Evolutionary conservation across 1,284 basidiomycete genomes (phyloP), one percentile per base, ranked within the genome.

Genomic region (Omphalotus olearius): DNA sequence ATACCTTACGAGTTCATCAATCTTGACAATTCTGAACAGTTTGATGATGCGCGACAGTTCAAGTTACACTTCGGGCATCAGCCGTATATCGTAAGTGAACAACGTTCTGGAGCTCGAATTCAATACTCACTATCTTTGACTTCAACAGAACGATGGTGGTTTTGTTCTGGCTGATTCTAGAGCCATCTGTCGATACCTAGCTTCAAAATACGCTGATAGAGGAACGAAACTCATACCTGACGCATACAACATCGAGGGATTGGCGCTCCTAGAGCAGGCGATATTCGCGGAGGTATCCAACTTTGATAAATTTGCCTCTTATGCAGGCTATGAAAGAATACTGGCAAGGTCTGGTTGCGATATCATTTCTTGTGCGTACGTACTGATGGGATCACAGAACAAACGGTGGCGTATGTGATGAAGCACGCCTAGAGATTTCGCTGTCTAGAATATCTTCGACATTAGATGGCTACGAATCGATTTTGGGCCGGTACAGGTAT

Each of bases 101-200:
- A 6, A 14, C 36, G 17, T 14, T 20, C 25, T 43, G 18, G 20
- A 45, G 33, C 23, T 7, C 23, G 14, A 30, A 23, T 33, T 41
- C 36, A 11, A 39, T 11, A 20, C 33, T 30, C 14, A 26, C 26
- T 17, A 9, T 25, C 17, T 20, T 13, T 10, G 20, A 20, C 33
- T 2, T n/a, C n/a, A n/a, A 35, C 46, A 64, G 61, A 54, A 58
- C 30, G 72, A 75, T 47, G 69, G 72, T 41, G 73, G 72, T 4
- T 69, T 74, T 54, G 60, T 69, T 20, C 54, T 76, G 25, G 74
- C 63, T 57, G 76, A 82, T 58, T 75, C 70, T n/a, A 72, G 79
- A 35, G 79, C 79, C 0, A 82, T 82, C 43, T 56, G 56, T 7
- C 70, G 71, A 7, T 77, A 77, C 59, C 63, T 77, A 36, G 67